These are phyloP conservation scores for Aspergillus udagawae DNA, from an alignment of 2,329 filamentous ascomycete genomes.

Conservation along the genomic window DNA sequence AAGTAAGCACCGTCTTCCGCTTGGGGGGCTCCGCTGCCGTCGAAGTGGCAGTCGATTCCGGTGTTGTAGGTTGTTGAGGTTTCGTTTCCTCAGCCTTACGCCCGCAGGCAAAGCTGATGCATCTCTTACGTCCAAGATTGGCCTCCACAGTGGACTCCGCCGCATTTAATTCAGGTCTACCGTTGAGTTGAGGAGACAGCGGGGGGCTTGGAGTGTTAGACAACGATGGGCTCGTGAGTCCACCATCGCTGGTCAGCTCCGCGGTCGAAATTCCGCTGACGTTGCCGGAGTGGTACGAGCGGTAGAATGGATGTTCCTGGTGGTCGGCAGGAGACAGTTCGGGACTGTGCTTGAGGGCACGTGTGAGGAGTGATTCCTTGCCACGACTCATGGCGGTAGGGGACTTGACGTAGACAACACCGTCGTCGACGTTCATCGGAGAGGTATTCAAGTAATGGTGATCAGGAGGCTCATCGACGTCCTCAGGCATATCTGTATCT, in stretches of 20 bases:
- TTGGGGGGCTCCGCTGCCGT: slow-evolving; percentile 29
- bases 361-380: slow-evolving; percentile 80
- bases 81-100: slow-evolving; percentile 53
- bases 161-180: slow-evolving; percentile 30
- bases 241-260: slow-evolving; percentile 92
- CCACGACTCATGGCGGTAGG: slow-evolving; percentile 48
- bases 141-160: slow-evolving; percentile 58
- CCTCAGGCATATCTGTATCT: slow-evolving; percentile 65
- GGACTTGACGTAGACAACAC: slow-evolving; percentile 45
- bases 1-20: slow-evolving; percentile 45
- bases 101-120: slow-evolving; percentile 87
- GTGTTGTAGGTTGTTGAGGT: slow-evolving; percentile 23
- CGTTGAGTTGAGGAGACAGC: slow-evolving; percentile 46
- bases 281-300: slow-evolving; percentile 60
- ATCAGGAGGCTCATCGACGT: slow-evolving; percentile 88
- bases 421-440: slow-evolving; percentile 26
- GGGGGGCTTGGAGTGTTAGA: slow-evolving; percentile 86
- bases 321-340: slow-evolving; percentile 44
- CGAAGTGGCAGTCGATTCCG: slow-evolving; percentile 13
- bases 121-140: slow-evolving; percentile 72
- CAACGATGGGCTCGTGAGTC: slow-evolving; percentile 81
- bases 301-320: slow-evolving; percentile 57
- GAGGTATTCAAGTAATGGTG: slow-evolving; percentile 26
- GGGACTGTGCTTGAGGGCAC: slow-evolving; percentile 68
- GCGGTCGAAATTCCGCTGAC: slow-evolving; percentile 77